A percentile compares a stretch with the other conserved stretches of the same genome.
Conservation (phyloP, 2,329 filamentous ascomycete species). For the Beauveria medogensis region DNA sequence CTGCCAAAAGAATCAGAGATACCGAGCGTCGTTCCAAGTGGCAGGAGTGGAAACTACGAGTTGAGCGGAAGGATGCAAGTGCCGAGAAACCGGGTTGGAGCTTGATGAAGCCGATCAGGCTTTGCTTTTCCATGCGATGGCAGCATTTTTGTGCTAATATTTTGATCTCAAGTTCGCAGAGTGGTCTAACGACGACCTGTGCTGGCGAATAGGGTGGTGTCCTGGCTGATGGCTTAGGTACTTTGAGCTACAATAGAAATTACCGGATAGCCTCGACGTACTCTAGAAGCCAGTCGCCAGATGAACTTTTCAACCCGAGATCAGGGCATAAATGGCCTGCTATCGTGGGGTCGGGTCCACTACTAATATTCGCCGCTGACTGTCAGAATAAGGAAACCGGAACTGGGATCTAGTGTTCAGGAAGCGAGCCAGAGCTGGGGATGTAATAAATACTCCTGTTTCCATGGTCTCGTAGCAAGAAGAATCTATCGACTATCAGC, state of each 20-base stretch:
- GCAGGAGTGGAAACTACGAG: not conserved
- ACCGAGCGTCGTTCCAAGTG: not conserved
- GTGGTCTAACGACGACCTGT: too few species aligned
- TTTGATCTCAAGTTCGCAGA: too few species aligned
- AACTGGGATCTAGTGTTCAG: not conserved
- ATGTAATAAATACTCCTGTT: not conserved
- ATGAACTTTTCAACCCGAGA: too few species aligned
- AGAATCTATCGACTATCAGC: not conserved
- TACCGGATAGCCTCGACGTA: too few species aligned
- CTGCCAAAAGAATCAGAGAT: not conserved
- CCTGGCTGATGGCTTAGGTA: too few species aligned
- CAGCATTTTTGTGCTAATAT: not conserved
- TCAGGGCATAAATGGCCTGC: not conserved
- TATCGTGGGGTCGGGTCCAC: not conserved
- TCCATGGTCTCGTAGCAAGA: not conserved
- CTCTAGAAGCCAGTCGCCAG: too few species aligned
- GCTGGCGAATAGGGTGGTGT: too few species aligned
- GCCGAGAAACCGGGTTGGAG: not conserved
- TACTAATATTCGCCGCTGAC: not conserved
- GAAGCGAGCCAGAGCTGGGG: not conserved
- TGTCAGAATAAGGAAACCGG: not conserved
- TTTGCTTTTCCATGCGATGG: not conserved
- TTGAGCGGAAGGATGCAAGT: not conserved
- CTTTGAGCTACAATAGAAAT: too few species aligned
- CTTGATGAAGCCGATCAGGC: not conserved